Conservation (phyloP, 75 land plant genomes). For the Sequoia sempervirens region DNA sequence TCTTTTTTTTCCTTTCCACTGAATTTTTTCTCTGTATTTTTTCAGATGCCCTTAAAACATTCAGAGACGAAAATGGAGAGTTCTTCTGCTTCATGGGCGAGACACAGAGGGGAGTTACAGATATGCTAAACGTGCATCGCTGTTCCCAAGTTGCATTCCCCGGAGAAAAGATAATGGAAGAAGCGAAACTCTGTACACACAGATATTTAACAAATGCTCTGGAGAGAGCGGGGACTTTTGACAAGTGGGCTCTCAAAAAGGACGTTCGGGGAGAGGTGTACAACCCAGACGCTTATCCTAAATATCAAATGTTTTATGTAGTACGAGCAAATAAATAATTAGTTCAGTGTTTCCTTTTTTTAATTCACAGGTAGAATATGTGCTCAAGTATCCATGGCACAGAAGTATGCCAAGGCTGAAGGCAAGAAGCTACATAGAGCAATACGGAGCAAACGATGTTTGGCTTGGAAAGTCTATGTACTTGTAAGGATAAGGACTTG, state of each 20-base stretch:
- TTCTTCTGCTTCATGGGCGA: conserved; percentile 28
- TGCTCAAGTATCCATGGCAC: conserved; percentile 21
- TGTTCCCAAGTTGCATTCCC: conserved; percentile 20
- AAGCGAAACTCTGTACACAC: conserved; percentile 9
- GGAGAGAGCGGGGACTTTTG: conserved; percentile 1
- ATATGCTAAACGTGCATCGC: conserved; percentile 25
- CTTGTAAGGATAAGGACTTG: conserved; percentile 4
- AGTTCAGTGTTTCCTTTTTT: not conserved
- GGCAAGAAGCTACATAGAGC: conserved; percentile 23
- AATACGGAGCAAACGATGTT: conserved; percentile 34
- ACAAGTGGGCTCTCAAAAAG: conserved; percentile 29
- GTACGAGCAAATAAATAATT: too few species aligned
- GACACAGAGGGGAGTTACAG: conserved; percentile 19
- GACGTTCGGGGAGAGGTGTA: conserved; percentile 16
- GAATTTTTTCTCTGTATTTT: too few species aligned
- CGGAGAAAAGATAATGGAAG: conserved; percentile 20
- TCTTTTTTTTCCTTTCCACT: too few species aligned
- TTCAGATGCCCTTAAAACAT: conserved; percentile 14
- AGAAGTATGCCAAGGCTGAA: conserved; percentile 22
- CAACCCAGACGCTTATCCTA: too few species aligned
- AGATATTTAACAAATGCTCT: conserved; percentile 13
- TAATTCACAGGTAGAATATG: conserved; percentile 21
- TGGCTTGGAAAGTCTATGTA: conserved; percentile 47
- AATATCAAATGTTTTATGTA: too few species aligned
- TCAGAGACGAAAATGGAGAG: conserved; percentile 15